Base-by-base conservation (phyloP, 352 stramenopile species). In the Nothophytophthora sp. region DNA sequence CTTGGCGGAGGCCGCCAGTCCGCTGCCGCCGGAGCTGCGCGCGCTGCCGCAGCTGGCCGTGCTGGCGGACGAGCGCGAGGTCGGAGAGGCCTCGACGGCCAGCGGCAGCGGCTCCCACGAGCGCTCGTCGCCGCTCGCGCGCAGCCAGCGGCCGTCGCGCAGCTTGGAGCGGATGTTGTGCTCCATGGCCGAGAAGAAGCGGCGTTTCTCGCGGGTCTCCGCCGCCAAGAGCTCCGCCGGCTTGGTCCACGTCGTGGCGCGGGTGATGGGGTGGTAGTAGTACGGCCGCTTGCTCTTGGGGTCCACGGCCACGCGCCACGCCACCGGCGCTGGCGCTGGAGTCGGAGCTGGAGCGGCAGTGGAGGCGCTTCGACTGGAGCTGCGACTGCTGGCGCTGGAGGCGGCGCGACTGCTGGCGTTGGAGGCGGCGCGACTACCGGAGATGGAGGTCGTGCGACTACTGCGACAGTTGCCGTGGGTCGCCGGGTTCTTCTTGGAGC, bases 211-310 rank as follows among this genome's bases (percentile, higher is more conserved):
- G 23, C 62, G 73, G 36, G 83, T 87, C 48, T 97, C 89, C 51
- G 88, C 84, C 27, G 86, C 73, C 5, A 90, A 58, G 8, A 92
- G 56, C 42, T 83, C 73, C 7, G 66, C 53, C 11, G 96, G 97
- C 42, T 99, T 99, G 43, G 97, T 97, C 97, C 97, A 99, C 50
- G 96, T 96, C 28, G 97, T 99, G 72, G 99, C 86, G n/a, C 96
- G 80, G 1, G 96, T 98, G 15, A 94, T 50, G 1, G 82, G 74
- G 67, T 99, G 93, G 71, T 98, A 99, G 61, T 98, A 99, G 81
- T 99, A 99, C n/a, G 86, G 89, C 22, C 90, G 83, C 51, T 96
- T 92, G 16, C 82, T 90, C 57, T 89, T 87, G 15, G 84, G 84
- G 47, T 92, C 82, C 1, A 92, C 27, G 5, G 84, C 84, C 30